Evolutionary conservation across 139 green algal species (phyloP).

Genomic region (Penium margaritaceum): DNA sequence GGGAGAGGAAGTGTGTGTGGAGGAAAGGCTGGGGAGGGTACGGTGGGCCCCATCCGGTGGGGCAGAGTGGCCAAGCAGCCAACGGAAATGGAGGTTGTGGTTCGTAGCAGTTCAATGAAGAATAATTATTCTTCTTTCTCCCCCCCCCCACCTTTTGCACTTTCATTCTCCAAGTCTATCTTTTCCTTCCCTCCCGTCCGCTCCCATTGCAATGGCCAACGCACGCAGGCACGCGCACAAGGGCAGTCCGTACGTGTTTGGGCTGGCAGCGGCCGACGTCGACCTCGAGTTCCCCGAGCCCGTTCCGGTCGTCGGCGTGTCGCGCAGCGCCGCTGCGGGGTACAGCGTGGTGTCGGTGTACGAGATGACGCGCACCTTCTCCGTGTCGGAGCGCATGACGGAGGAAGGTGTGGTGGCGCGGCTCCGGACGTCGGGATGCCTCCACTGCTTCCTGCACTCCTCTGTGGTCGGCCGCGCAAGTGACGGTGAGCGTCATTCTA

Average conservation of each 20-base stretch:
- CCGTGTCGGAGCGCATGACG: slow-evolving; percentile 58
- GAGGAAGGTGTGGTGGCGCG: slow-evolving; percentile 55
- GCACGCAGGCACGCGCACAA: slow-evolving; percentile 28
- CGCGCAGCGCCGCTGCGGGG: slow-evolving; percentile 39
- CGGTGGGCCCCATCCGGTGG: too few relatives aligned
- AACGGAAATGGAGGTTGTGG: too few relatives aligned
- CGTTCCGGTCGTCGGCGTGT: slow-evolving; percentile 24
- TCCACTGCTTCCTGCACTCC: slow-evolving; percentile 31
- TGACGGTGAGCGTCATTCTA: too few relatives aligned
- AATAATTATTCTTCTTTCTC: too few relatives aligned
- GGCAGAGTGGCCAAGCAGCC: too few relatives aligned
- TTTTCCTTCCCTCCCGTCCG: too few relatives aligned
- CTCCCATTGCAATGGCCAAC: too few relatives aligned
- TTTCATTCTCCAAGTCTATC: too few relatives aligned
- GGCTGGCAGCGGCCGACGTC: slow-evolving; percentile 14
- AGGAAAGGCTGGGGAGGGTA: too few relatives aligned
- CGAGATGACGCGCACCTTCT: slow-evolving; percentile 42
- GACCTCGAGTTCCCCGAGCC: slow-evolving; percentile 18
- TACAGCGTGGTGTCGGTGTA: slow-evolving; percentile 60
- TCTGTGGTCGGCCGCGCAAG: background rate
- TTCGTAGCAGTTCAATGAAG: too few relatives aligned
- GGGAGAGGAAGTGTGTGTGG: too few relatives aligned
- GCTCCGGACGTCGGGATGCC: slow-evolving; percentile 15
- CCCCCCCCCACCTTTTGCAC: too few relatives aligned
- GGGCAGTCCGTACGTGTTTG: slow-evolving; percentile 28